These are phyloP conservation scores for Nothophoma quercina DNA, from an alignment of 2,329 filamentous ascomycete species.

Conservation along the genomic window DNA sequence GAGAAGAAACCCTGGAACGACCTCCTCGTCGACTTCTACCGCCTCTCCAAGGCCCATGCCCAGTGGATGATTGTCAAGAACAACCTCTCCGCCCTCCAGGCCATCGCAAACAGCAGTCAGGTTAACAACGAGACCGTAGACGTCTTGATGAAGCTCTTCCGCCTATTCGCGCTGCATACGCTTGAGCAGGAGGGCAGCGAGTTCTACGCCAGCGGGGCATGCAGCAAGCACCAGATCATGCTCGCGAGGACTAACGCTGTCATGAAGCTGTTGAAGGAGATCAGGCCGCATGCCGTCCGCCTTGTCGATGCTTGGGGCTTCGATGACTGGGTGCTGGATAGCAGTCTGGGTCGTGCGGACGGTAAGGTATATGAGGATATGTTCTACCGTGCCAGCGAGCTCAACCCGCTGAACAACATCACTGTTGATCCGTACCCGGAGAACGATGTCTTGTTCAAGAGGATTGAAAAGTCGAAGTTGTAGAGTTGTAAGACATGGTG, in stretches of 20 bases:
- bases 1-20: slow-evolving; percentile 80
- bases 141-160: slow-evolving; percentile 72
- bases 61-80: slow-evolving; percentile 82
- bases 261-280: slow-evolving; percentile 73
- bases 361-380: slow-evolving; percentile 81
- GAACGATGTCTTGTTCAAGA: slow-evolving; percentile 67
- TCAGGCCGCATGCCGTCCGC: slow-evolving; percentile 75
- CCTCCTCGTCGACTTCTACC: slow-evolving; percentile 79
- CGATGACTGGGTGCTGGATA: slow-evolving; percentile 80
- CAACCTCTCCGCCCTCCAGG: slow-evolving; percentile 75
- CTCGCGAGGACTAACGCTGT: slow-evolving; percentile 72
- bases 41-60: slow-evolving; percentile 75
- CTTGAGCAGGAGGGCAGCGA: slow-evolving; percentile 74
- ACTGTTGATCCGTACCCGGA: slow-evolving; percentile 77
- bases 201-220: slow-evolving; percentile 74
- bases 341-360: slow-evolving; percentile 72
- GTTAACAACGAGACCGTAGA: slow-evolving; percentile 65
- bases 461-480: slow-evolving; percentile 64
- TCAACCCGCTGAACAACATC: slow-evolving; percentile 76
- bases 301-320: slow-evolving; percentile 80
- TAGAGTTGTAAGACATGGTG: slow-evolving; percentile 30
- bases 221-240: slow-evolving; percentile 75
- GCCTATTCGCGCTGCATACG: slow-evolving; percentile 69
- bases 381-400: slow-evolving; percentile 73
- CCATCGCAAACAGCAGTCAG: slow-evolving; percentile 58